A percentile compares a stretch with the other conserved stretches of the same genome.
Conservation (phyloP, 2,329 filamentous ascomycete species). For the Scopulariopsis brevicaulis region DNA sequence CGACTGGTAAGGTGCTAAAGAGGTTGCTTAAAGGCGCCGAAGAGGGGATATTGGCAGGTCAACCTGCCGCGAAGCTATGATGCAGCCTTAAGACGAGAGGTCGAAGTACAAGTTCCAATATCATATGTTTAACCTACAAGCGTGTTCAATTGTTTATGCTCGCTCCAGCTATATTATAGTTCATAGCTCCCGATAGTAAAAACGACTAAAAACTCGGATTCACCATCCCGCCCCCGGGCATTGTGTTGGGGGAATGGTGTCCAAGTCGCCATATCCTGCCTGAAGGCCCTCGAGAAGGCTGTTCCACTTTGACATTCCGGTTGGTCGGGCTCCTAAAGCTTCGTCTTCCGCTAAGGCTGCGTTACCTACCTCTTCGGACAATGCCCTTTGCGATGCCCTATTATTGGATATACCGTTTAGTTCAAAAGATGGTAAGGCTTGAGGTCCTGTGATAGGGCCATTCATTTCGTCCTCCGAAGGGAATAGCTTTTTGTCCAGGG, state of each 20-base stretch:
- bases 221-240: too few relatives aligned
- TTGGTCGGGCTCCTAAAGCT: neutral
- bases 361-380: too few relatives aligned
- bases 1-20: slow-evolving; percentile 34
- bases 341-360: neutral
- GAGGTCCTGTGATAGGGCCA: neutral
- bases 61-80: neutral
- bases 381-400: too few relatives aligned
- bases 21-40: slow-evolving; percentile 19
- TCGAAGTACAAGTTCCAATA: too few relatives aligned
- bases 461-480: neutral
- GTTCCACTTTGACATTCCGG: neutral
- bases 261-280: neutral
- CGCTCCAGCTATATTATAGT: too few relatives aligned
- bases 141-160: too few relatives aligned
- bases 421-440: too few relatives aligned
- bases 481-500: neutral
- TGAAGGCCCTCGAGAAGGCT: neutral
- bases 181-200: too few relatives aligned
- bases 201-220: too few relatives aligned
- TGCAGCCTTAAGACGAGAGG: too few relatives aligned
- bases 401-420: too few relatives aligned
- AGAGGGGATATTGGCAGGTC: neutral
- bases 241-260: neutral
- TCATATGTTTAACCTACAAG: too few relatives aligned